Evolutionary conservation across 768 basidiomycete species (phyloP), one percentile per base, ranked within the genome.

Genomic region (Candolleomyces eurysporus): DNA sequence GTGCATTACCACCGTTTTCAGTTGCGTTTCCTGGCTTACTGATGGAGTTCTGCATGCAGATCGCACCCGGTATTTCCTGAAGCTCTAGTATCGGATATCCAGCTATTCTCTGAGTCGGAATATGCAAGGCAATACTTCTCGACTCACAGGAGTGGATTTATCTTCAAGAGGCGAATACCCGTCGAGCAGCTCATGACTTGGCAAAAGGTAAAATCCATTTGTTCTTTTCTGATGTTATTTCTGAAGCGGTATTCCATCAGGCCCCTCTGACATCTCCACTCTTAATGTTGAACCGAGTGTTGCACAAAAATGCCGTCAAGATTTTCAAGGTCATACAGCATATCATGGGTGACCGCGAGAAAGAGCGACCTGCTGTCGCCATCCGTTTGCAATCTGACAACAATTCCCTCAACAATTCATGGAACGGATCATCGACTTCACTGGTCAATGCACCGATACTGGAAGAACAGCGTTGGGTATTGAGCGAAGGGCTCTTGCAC

Each of bases 331-430:
- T 92, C 30, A 84, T 96, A 48, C 96, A 97, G 70, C 89, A 88
- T 59, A 85, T 96, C 49, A 98, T 97, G 94, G 94, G 94, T 43
- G 95, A 97, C 68, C 83, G 93, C 8, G 91, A 94, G 65, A 85
- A 85, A 22, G 91, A 91, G 61, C 83, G 79, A 61, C 5, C 36
- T 36, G 72, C 80, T 3, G 75, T 80, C n/a, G 79, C 78, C 19
- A 76, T 85, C 48, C 84, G 84, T 4, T 56, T 79, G 17, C 76
- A 77, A 54, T 64, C 74, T n/a, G 81, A 82, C 46, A 72, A 65
- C 48, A 79, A 81, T 57, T 70, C 77, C 7, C 80, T 53, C 26
- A 31, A 83, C 7, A 78, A 78, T 62, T 68, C 76, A 42, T 73
- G 83, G 40, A 82, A 80, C 60, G 71, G 68, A 0, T 84, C 83